Evolutionary conservation across 129 eudicot genomes (phyloP).

Genomic region (Chrysanthemum makinoi): DNA sequence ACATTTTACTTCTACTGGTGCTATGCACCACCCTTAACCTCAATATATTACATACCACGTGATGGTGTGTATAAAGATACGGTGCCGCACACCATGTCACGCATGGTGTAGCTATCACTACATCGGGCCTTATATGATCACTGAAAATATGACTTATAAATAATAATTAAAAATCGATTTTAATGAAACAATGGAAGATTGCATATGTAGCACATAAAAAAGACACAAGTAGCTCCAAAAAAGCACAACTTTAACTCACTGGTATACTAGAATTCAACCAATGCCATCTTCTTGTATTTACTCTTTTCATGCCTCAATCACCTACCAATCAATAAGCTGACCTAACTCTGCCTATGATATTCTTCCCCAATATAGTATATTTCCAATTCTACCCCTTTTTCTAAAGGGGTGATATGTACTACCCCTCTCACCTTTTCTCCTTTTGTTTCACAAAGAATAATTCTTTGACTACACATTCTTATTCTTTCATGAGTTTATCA

Average conservation of each 20-base stretch:
- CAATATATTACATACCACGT: too few species aligned
- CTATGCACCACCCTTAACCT: too few species aligned
- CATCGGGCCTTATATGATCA: too few species aligned
- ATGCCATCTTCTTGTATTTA: constrained; percentile 26
- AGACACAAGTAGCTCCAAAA: constrained; percentile 1
- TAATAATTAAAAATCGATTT: too few species aligned
- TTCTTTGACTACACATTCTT: constrained; percentile 10
- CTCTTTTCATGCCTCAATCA: constrained; percentile 28
- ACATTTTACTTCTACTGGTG: too few species aligned
- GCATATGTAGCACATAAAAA: neutral
- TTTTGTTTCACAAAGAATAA: neutral
- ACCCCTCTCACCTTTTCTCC: neutral
- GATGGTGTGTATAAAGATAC: too few species aligned
- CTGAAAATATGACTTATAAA: too few species aligned
- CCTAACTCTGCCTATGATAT: constrained; percentile 20
- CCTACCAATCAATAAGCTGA: constrained; percentile 24
- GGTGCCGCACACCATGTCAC: too few species aligned
- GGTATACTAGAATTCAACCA: constrained; percentile 25
- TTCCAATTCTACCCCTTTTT: constrained; percentile 29
- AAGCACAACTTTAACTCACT: constrained; percentile 4
- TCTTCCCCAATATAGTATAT: constrained; percentile 16
- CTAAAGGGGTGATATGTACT: neutral
- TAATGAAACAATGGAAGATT: neutral
- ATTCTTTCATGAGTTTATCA: neutral
- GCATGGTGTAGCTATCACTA: too few species aligned